phyloP scores from a whole-genome alignment of 345 rosid genomes.

The Salix viminalis region DNA sequence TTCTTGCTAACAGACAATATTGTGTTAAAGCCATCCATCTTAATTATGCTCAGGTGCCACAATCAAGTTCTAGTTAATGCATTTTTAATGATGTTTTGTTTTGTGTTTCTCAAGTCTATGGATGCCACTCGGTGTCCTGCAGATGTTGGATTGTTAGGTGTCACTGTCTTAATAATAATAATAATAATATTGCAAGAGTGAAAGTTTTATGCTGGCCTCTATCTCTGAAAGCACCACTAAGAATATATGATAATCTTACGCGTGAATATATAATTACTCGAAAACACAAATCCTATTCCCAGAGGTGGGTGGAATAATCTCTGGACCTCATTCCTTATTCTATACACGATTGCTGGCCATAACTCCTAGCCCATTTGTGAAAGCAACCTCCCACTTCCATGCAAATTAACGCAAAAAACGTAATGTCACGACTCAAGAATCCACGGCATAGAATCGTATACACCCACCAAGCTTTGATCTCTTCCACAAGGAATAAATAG shows the following conservation, averaged over 20 bases:
- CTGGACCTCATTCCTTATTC: slow-evolving; percentile 26
- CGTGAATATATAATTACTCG: neutral
- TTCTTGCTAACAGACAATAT: neutral
- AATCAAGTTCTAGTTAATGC: neutral
- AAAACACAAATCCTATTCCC: neutral
- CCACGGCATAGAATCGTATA: slow-evolving; percentile 5
- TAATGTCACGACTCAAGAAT: neutral
- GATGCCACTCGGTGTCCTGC: neutral
- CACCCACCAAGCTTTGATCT: neutral
- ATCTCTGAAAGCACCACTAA: neutral
- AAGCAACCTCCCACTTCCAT: slow-evolving; percentile 16
- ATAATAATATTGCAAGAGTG: neutral
- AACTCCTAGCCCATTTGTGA: neutral
- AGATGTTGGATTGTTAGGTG: neutral
- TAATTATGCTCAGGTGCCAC: neutral
- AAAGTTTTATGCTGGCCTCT: neutral
- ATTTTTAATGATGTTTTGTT: neutral
- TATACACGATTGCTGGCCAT: slow-evolving; percentile 1
- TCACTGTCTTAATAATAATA: neutral
- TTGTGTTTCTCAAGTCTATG: neutral
- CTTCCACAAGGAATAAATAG: neutral
- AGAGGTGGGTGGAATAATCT: slow-evolving; percentile 19
- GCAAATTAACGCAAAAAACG: neutral
- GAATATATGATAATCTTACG: neutral
- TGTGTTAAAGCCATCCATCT: neutral